Base-by-base conservation (phyloP, 495 filamentous ascomycete genomes). In the Penicillium maclennaniae region DNA sequence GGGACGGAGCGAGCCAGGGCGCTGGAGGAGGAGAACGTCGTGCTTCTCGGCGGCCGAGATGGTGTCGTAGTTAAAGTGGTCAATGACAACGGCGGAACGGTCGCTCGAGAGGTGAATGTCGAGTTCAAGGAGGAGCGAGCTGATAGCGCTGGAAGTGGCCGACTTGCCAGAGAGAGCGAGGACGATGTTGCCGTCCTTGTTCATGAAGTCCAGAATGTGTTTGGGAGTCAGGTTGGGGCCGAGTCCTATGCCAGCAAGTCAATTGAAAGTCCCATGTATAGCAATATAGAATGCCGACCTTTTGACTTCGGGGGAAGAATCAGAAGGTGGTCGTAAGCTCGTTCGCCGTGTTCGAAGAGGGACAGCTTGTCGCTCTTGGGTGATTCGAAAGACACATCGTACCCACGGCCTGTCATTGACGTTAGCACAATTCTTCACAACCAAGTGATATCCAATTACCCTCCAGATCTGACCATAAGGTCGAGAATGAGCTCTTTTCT, bases 41-140 rank as follows among this genome's bases (percentile, higher is more conserved):
- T 97, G 93, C 65, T 84, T 84, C 54, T 96, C 91, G 31, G 81
- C 54, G 10, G 90, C 83, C 47, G 84, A 90, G 26, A 80, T 48
- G 37, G 80, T 80, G 62, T 97, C 92, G 72, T 95, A 90, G 73
- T 89, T 89, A 82, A 96, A 96, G 79, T 98, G 93, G 68, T 98
- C 93, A 39, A 97, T 83, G 1, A 93, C 86, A 27, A 92, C 72
- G 31, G 87, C 82, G 37, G 85, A 86, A 58, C 89, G 87, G 64
- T 96, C 95, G 4, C 79, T 71, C n/a, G 95, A 86, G 14, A 97
- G 82, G 60, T 91, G 82, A 64, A 98, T 89, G 64, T 96, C 95
- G 65, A 97, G 75, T 72, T 98, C 92, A 55, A 90, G 76, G 51
- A 96, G 88, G 21, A 97, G 81, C 50, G 91, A 92, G 61, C 84